Percentiles rank a stretch among this genome's conserved stretches.
Evolutionary conservation across 192 early-diverging fungal genomes (phyloP).

Genomic region (Gigaspora rosea): DNA sequence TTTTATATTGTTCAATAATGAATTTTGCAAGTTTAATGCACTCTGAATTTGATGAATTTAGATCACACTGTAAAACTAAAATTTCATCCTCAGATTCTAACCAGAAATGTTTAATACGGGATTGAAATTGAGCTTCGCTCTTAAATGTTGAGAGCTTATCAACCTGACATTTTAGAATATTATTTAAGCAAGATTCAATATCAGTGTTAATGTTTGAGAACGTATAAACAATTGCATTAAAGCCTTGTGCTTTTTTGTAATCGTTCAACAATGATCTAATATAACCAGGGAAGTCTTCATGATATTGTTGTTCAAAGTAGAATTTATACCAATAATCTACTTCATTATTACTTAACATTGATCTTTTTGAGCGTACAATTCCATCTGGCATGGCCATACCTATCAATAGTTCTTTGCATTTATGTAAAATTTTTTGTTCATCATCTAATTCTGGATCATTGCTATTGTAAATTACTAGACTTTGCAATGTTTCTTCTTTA

Average conservation of each 20-base stretch:
- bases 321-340: not conserved
- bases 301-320: conserved; percentile 17
- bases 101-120: conserved; percentile 20
- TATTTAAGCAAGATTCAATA: not conserved
- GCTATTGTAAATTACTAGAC: conserved; percentile 13
- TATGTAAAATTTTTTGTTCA: not conserved
- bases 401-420: conserved; percentile 26
- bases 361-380: conserved; percentile 18
- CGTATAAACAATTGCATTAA: conserved; percentile 9
- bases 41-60: not conserved
- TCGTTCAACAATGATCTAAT: not conserved
- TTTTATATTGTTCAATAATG: conserved; percentile 26
- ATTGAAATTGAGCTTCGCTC: conserved; percentile 9
- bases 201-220: conserved; percentile 16
- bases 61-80: conserved; percentile 28
- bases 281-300: conserved; percentile 20
- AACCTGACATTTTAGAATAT: conserved; percentile 5
- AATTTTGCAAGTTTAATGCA: conserved; percentile 29
- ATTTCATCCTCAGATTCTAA: conserved; percentile 20
- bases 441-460: not conserved
- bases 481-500: conserved; percentile 26
- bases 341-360: conserved; percentile 5
- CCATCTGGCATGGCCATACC: conserved; percentile 27
- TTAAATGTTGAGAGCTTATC: conserved; percentile 31
- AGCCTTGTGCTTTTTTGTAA: not conserved